Percentiles rank a stretch among this genome's conserved stretches.
Evolutionary conservation across 352 stramenopile genomes (phyloP).

Genomic region (Lagenidium giganteum): DNA sequence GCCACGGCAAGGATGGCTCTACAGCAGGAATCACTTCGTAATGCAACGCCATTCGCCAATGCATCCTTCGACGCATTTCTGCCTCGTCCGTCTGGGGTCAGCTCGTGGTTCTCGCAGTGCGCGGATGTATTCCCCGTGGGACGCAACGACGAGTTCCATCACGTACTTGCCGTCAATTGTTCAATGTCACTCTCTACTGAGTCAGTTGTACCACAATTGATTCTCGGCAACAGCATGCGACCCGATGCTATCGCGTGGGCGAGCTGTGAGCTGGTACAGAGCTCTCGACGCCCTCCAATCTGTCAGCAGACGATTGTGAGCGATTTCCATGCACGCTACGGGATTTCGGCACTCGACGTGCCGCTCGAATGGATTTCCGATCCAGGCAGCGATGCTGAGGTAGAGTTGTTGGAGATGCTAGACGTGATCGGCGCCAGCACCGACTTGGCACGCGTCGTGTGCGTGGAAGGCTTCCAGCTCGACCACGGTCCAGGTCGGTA

Average conservation of each 20-base stretch:
- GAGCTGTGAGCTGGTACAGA: slow-evolving; percentile 45
- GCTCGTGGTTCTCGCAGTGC: slow-evolving; percentile 7
- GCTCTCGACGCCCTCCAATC: slow-evolving; percentile 37
- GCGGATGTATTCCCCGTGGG: slow-evolving; percentile 5
- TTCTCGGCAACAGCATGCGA: slow-evolving; percentile 30
- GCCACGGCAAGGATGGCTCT: slow-evolving; percentile 3
- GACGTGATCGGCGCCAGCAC: slow-evolving; percentile 38
- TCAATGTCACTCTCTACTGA: not conserved
- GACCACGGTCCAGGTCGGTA: slow-evolving; percentile 18
- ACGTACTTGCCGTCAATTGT: slow-evolving; percentile 12
- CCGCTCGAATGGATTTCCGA: slow-evolving; percentile 16
- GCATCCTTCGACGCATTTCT: too few relatives aligned
- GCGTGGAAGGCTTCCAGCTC: slow-evolving; percentile 35
- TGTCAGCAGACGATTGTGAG: slow-evolving; percentile 58
- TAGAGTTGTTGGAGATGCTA: slow-evolving; percentile 43
- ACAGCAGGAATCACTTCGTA: not conserved
- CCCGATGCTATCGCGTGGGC: slow-evolving; percentile 50
- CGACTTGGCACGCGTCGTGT: slow-evolving; percentile 30
- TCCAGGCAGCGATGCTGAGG: slow-evolving; percentile 41
- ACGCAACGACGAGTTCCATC: slow-evolving; percentile 8
- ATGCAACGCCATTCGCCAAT: not conserved
- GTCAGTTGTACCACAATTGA: slow-evolving; percentile 20
- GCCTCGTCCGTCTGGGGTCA: too few relatives aligned
- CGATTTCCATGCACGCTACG: slow-evolving; percentile 39
- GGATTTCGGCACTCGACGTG: slow-evolving; percentile 19